A percentile compares a stretch with the other conserved stretches of the same genome.
These are phyloP conservation scores for Lactarius evosmus DNA, from an alignment of 768 basidiomycete species.

Conservation along the genomic window DNA sequence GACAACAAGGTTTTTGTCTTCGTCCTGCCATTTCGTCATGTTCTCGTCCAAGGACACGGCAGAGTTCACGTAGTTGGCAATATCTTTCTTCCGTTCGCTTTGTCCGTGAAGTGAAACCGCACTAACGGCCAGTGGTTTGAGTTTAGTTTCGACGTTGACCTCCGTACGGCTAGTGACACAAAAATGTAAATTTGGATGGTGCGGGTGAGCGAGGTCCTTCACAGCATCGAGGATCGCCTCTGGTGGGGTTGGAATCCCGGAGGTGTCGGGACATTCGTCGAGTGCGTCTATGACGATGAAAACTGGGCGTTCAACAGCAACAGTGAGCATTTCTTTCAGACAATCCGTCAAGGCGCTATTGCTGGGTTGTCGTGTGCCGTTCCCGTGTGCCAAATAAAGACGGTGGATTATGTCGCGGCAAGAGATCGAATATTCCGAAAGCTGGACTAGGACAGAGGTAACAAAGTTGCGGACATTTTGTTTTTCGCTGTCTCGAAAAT, in stretches of 20 bases:
- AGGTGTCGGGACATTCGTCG: conserved; percentile 1
- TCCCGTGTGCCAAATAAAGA: not conserved
- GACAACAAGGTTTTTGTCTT: not conserved
- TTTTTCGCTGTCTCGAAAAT: conserved; percentile 9
- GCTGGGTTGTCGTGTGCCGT: not conserved
- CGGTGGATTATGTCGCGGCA: not conserved
- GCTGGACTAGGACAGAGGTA: not conserved
- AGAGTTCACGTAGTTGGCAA: not conserved
- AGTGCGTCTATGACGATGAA: not conserved
- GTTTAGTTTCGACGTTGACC: conserved; percentile 1
- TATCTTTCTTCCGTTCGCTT: not conserved
- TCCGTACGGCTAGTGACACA: conserved; percentile 13
- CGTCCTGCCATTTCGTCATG: not conserved
- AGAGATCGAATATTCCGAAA: not conserved
- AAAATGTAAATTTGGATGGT: not conserved
- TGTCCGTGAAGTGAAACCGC: not conserved
- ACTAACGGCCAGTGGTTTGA: not conserved
- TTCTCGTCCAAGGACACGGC: not conserved
- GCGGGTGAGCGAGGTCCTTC: conserved; percentile 1
- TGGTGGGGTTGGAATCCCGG: not conserved
- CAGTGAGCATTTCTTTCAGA: not conserved
- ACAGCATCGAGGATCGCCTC: not conserved
- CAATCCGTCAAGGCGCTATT: not conserved
- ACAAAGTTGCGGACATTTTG: not conserved
- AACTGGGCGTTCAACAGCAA: not conserved